Evolutionary conservation across 2,329 filamentous ascomycete species (phyloP).

Genomic region (Neonectria magnoliae): DNA sequence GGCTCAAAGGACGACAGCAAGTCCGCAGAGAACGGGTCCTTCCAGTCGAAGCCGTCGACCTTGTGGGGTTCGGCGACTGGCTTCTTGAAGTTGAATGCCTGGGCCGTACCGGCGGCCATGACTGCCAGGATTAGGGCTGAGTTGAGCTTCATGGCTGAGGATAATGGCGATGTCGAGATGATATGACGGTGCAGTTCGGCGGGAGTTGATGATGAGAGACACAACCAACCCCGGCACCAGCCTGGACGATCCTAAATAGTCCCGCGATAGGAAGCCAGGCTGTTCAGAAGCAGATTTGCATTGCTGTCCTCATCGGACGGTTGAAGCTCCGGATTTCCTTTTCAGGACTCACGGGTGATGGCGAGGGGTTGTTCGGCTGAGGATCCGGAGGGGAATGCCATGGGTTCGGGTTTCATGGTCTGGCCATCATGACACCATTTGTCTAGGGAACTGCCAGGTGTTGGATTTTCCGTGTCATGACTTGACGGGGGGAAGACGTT

Average conservation of each 20-base stretch:
- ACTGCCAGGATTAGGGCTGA: conserved; percentile 18
- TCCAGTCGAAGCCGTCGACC: conserved; percentile 54
- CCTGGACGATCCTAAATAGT: conserved; percentile 23
- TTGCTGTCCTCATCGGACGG: conserved; percentile 44
- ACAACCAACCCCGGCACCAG: background rate
- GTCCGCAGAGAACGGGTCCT: conserved; percentile 50
- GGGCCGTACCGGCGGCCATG: conserved; percentile 31
- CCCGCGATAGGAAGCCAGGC: background rate
- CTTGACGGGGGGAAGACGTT: background rate
- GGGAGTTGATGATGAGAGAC: background rate
- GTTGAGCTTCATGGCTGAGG: conserved; percentile 39
- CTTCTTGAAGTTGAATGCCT: conserved; percentile 42
- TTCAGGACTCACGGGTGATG: conserved; percentile 30
- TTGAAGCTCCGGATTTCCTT: conserved; percentile 39
- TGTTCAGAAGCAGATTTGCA: conserved; percentile 17
- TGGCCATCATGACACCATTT: conserved; percentile 11
- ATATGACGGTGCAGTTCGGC: background rate
- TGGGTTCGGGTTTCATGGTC: conserved; percentile 1
- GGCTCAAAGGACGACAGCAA: conserved; percentile 45
- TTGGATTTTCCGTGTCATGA: background rate
- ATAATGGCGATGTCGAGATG: background rate
- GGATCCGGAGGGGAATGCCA: background rate
- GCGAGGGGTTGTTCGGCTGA: conserved; percentile 3
- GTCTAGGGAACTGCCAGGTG: background rate
- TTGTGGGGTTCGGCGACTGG: conserved; percentile 45